phyloP scores from a whole-genome alignment of 352 stramenopile species.

The Pythium brachiatum region DNA sequence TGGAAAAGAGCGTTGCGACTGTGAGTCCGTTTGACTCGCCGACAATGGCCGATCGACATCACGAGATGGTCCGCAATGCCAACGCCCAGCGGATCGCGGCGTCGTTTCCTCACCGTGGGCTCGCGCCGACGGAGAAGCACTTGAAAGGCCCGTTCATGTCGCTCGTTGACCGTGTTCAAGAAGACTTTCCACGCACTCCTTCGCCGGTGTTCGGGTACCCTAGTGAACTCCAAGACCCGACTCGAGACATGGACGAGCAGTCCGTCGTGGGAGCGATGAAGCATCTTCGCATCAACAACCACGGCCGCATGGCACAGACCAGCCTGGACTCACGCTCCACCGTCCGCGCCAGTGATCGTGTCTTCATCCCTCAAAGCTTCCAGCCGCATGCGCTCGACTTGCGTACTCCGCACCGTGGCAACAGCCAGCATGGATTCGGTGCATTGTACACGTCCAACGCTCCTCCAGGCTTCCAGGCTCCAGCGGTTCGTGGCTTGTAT shows the following conservation, averaged over 20 bases:
- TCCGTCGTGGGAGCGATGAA: slow-evolving; percentile 23
- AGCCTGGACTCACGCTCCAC: background rate
- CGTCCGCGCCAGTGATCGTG: slow-evolving; percentile 1
- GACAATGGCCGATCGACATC: background rate
- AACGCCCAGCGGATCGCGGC: background rate
- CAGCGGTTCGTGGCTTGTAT: slow-evolving; percentile 16
- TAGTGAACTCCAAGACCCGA: background rate
- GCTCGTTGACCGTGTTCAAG: slow-evolving; percentile 74
- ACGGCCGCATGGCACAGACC: background rate
- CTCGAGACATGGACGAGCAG: slow-evolving; percentile 5
- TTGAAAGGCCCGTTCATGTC: slow-evolving; percentile 30
- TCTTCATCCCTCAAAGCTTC: background rate
- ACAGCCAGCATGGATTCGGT: slow-evolving; percentile 6
- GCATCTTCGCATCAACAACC: slow-evolving; percentile 16
- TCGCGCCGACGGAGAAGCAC: slow-evolving; percentile 5
- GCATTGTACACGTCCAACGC: slow-evolving; percentile 8
- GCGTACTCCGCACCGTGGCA: slow-evolving; percentile 13
- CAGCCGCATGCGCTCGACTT: slow-evolving; percentile 20
- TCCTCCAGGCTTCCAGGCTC: slow-evolving; percentile 25
- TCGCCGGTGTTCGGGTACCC: slow-evolving; percentile 51
- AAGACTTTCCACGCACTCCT: slow-evolving; percentile 74
- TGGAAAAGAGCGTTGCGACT: slow-evolving; percentile 23
- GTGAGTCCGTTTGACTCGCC: slow-evolving; percentile 20
- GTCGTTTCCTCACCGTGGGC: slow-evolving; percentile 2
- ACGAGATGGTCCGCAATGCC: background rate